Evolutionary conservation across 257 asterid genomes (phyloP).

Genomic region (Penstemon newberryi): DNA sequence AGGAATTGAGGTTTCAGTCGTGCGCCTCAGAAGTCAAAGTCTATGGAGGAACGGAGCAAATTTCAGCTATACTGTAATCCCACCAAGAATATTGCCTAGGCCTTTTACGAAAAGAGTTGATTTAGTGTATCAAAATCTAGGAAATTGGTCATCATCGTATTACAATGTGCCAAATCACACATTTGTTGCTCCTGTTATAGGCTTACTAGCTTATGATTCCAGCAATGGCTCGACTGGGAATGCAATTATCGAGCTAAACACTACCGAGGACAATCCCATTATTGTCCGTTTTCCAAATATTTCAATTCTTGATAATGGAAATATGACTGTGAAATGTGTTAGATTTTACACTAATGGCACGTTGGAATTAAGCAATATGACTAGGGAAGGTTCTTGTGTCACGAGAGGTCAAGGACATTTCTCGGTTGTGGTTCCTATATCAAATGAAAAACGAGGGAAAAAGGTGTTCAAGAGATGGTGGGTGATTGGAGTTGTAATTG

Average conservation of each 20-base stretch:
- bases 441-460: neutral
- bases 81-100: conserved; percentile 40
- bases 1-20: conserved; percentile 42
- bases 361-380: conserved; percentile 51
- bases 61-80: conserved; percentile 46
- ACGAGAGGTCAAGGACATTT: conserved; percentile 59
- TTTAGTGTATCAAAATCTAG: conserved; percentile 59
- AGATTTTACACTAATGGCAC: conserved; percentile 46
- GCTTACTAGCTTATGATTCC: conserved; percentile 58
- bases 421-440: conserved; percentile 54
- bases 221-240: conserved; percentile 20
- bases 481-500: conserved; percentile 60
- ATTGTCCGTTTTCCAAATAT: conserved; percentile 43
- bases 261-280: conserved; percentile 36
- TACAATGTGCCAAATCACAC: conserved; percentile 57
- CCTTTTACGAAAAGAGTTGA: conserved; percentile 66
- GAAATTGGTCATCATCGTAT: conserved; percentile 61
- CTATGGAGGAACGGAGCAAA: conserved; percentile 56
- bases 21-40: conserved; percentile 50
- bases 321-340: conserved; percentile 46
- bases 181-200: conserved; percentile 68
- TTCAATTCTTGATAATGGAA: neutral
- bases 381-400: conserved; percentile 36
- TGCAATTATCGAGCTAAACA: conserved; percentile 36
- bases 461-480: conserved; percentile 44